Conservation (phyloP, 164 flowering plant genomes). For the Magnolia sinica region DNA sequence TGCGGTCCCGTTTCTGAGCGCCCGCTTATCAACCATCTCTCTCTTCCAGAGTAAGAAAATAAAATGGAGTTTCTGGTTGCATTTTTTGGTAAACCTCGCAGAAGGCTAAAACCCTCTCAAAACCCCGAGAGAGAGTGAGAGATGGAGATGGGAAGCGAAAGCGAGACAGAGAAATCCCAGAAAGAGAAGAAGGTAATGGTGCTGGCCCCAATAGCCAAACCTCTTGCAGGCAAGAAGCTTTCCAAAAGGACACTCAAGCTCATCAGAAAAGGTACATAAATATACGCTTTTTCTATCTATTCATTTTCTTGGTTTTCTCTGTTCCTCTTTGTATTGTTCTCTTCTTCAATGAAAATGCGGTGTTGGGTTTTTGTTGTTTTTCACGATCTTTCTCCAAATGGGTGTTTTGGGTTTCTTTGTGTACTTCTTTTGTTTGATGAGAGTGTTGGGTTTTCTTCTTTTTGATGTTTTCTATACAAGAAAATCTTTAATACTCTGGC, state of each 20-base stretch:
- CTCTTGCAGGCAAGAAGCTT: constrained; percentile 88
- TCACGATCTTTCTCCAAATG: background rate
- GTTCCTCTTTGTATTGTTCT: background rate
- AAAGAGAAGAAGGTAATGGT: constrained; percentile 71
- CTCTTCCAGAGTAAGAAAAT: no score
- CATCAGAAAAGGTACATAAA: constrained; percentile 62
- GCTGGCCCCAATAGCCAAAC: constrained; percentile 85
- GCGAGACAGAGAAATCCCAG: constrained; percentile 65
- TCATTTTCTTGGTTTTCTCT: background rate
- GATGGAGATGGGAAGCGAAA: constrained; percentile 62
- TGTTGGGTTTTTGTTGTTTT: constrained; percentile 4
- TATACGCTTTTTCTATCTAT: background rate
- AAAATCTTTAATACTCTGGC: no score
- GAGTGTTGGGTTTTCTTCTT: background rate
- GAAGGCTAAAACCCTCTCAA: no score
- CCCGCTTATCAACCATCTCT: no score
- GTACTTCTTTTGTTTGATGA: background rate
- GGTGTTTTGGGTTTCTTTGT: background rate
- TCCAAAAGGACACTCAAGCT: constrained; percentile 78
- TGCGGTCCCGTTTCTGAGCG: no score
- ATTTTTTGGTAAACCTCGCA: no score
- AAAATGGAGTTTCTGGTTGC: no score
- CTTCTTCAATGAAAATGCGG: constrained; percentile 1
- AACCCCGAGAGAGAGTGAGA: no score
- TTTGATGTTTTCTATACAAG: background rate